Conservation (phyloP, 352 stramenopile species). For the Pilasporangium apinafurcum region DNA sequence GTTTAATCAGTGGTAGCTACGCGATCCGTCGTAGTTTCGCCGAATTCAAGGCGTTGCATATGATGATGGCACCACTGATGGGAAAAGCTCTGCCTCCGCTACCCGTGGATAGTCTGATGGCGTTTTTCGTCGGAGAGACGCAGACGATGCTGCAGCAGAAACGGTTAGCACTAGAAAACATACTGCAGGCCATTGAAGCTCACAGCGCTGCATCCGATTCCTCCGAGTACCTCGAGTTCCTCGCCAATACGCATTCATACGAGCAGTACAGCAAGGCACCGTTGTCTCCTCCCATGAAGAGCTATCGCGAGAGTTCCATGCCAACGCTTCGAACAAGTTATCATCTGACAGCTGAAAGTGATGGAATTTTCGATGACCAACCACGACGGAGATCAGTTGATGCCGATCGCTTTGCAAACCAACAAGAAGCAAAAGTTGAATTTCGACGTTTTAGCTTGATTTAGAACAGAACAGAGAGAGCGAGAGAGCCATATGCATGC, state of each 20-base stretch:
- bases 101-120: constrained; percentile 49
- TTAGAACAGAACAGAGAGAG: too few relatives aligned
- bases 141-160: constrained; percentile 62
- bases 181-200: constrained; percentile 55
- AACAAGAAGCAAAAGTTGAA: constrained; percentile 5
- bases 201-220: constrained; percentile 45
- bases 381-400: neutral
- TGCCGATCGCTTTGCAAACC: neutral
- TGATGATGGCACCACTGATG: constrained; percentile 39
- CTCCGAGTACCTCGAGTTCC: constrained; percentile 60
- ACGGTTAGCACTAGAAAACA: constrained; percentile 46
- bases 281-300: constrained; percentile 14
- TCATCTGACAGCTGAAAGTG: neutral
- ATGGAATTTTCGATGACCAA: neutral
- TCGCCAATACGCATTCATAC: constrained; percentile 53
- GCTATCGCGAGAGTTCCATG: neutral
- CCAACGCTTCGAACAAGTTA: neutral
- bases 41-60: constrained; percentile 68
- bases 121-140: constrained; percentile 63
- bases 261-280: constrained; percentile 27
- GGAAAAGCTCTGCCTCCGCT: constrained; percentile 27
- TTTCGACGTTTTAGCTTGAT: constrained; percentile 9
- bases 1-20: constrained; percentile 25
- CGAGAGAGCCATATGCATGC: too few relatives aligned
- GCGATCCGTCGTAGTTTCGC: constrained; percentile 56